Evolutionary conservation across 805 yeast species (phyloP), one percentile per base, ranked within the genome.

Genomic region (Teunomyces gatunensis): DNA sequence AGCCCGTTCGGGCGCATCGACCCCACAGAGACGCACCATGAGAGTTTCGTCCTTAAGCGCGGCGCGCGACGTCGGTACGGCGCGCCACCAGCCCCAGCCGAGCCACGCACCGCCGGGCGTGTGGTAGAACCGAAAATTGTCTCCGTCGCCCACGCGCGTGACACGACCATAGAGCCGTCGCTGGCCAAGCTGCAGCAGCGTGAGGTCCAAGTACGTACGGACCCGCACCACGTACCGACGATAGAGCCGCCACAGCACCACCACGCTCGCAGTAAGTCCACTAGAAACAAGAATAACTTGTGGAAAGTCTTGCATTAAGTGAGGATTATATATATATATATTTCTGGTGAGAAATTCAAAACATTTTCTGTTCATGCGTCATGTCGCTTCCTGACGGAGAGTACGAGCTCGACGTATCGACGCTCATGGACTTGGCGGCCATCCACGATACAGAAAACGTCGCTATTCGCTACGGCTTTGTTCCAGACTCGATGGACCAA

Each of bases 1-100:
- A 1, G 96, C 80, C 37, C 95, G 73, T 61, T 94, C 99, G 1
- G 99, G 99, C 0, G 99, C 99, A 74, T 94, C 99, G 12, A 92
- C 85, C 0, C 97, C 99, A 65, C 94, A 87, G 17, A 94, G 69
- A 42, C 99, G 74, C 4, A 94, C 80, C 64, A 85, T 84, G 32
- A 94, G 70, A 0, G 99, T 94, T 53, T 84, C 74, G 50, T 79
- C 79, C 52, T 81, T 80, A 33, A 81, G 63, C 57, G 60, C 47
- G 64, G 76, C 42, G 68, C 77, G 57, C 47, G 65, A 60, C 9
- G 68, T 64, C 0, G 98, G 98, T 0, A 81, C 72, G 10, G 64
- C 54, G 29, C 99, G 70, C 20, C 88, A 60, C 96, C 96, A 88
- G 10, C 95, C 91, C 99, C 99, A 94, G 0, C 99, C 99, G 2